A percentile compares a stretch with the other conserved stretches of the same genome.
Evolutionary conservation across 768 basidiomycete genomes (phyloP).

Genomic region (Cystobasidium ongulense): DNA sequence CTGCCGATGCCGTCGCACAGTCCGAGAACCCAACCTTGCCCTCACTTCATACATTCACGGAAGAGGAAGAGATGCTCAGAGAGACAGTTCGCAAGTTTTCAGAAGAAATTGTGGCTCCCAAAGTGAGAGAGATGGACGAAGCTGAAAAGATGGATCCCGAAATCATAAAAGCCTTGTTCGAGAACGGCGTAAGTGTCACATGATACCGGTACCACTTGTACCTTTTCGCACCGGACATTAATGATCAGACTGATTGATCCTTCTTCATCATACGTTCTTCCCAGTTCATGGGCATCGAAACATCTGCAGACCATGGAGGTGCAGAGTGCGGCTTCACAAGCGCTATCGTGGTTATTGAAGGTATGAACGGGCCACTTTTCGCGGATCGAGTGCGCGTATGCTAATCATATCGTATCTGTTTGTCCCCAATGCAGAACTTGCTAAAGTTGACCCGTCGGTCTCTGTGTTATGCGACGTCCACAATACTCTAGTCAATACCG

Average conservation of each 20-base stretch:
- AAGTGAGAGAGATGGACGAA: constrained; percentile 96
- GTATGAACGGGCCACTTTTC: constrained; percentile 32
- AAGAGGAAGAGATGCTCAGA: constrained; percentile 87
- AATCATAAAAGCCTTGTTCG: constrained; percentile 79
- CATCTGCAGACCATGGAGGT: constrained; percentile 69
- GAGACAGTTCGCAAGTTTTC: constrained; percentile 91
- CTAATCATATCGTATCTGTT: background rate
- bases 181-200: constrained; percentile 67
- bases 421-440: constrained; percentile 57
- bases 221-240: no score
- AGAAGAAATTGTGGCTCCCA: constrained; percentile 76
- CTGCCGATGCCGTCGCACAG: constrained; percentile 6
- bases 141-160: constrained; percentile 84
- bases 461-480: constrained; percentile 96
- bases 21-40: constrained; percentile 16
- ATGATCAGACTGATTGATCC: no score
- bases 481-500: constrained; percentile 90
- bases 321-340: constrained; percentile 85
- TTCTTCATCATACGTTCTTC: background rate
- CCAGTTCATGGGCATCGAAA: constrained; percentile 97
- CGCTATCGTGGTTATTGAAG: constrained; percentile 88
- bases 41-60: constrained; percentile 67
- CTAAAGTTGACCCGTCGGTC: constrained; percentile 89
- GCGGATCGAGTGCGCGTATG: no score
- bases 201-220: background rate